Evolutionary conservation across 2,329 filamentous ascomycete species (phyloP), one percentile per base, ranked within the genome.

Genomic region (Exophiala spinifera): DNA sequence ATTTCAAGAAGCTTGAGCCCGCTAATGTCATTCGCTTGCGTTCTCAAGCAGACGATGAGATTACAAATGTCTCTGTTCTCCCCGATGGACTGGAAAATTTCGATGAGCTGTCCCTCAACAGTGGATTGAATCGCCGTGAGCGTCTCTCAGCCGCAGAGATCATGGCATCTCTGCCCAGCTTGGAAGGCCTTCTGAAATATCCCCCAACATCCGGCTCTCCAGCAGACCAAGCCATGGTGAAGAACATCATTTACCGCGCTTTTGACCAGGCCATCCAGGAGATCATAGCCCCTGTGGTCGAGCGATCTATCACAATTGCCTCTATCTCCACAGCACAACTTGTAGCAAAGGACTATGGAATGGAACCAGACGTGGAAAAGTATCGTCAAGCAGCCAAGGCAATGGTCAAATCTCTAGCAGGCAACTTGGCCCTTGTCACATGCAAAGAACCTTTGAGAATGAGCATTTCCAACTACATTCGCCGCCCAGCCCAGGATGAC

Each of bases 391-490:
- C 91, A 28, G 92, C 94, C 3, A 85, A 95, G 62, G 95, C 87
- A 60, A 95, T 97, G 84, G 94, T 96, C 43, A 94, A 96, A 72
- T 87, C 91, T 47, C 88, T 96, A 21, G 92, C 94, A 20, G 94
- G 94, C 36, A 96, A 91, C 66, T 79, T 99, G 51, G 94, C 94
- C 13, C 80, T 96, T 28, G 94, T 99, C n/a, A 99, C 94, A 3
- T 97, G 91, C 68, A 99, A 97, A 72, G 94, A 99, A 70, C 94
- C 94, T 14, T 79, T 99, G 14, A 85, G 94, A 57, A 94, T 95
- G 70, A 97, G 95, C 73, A 95, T 99, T 72, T 95, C 88, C 50
- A 99, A 97, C 72, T 95, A 97, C 68, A 91, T 99, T 70, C 87
- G 94, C n/a, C 80, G 95, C 34, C 85, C 89, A 50, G 76, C 80